Conservation (phyloP, 2,329 filamentous ascomycete genomes). For the Trichophyton benhamiae region DNA sequence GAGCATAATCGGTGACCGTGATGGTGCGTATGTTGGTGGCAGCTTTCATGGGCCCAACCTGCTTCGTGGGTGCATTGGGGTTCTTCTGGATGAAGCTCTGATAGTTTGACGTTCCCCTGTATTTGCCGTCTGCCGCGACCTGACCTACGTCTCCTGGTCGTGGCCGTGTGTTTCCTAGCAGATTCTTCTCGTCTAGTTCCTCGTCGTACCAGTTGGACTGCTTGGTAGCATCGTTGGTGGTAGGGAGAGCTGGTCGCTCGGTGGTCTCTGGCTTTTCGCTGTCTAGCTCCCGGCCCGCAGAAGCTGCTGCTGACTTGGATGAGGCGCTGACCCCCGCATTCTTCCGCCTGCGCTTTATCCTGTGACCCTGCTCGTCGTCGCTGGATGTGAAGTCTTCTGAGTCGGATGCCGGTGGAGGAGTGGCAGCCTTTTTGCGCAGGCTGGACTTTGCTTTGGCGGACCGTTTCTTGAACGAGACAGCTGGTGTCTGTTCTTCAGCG, state of each 20-base stretch:
- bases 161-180: constrained; percentile 23
- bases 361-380: constrained; percentile 63
- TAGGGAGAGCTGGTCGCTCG: constrained; percentile 25
- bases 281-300: constrained; percentile 30
- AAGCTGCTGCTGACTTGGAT: constrained; percentile 28
- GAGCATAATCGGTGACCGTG: constrained; percentile 79
- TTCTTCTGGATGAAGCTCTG: constrained; percentile 69
- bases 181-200: constrained; percentile 39
- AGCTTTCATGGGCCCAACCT: constrained; percentile 73
- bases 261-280: constrained; percentile 50
- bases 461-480: constrained; percentile 64
- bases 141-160: constrained; percentile 11
- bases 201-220: constrained; percentile 83
- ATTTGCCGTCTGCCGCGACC: constrained; percentile 49
- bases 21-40: constrained; percentile 82
- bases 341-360: constrained; percentile 67
- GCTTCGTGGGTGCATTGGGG: constrained; percentile 54
- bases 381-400: constrained; percentile 58
- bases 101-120: constrained; percentile 63
- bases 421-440: constrained; percentile 66
- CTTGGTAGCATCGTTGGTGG: constrained; percentile 72
- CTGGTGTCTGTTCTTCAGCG: background rate
- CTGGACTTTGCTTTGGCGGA: constrained; percentile 62
- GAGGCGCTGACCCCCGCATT: constrained; percentile 56
- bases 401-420: constrained; percentile 52